These are phyloP conservation scores for Ophiostoma montium DNA, from an alignment of 2,329 filamentous ascomycete species.

Conservation along the genomic window DNA sequence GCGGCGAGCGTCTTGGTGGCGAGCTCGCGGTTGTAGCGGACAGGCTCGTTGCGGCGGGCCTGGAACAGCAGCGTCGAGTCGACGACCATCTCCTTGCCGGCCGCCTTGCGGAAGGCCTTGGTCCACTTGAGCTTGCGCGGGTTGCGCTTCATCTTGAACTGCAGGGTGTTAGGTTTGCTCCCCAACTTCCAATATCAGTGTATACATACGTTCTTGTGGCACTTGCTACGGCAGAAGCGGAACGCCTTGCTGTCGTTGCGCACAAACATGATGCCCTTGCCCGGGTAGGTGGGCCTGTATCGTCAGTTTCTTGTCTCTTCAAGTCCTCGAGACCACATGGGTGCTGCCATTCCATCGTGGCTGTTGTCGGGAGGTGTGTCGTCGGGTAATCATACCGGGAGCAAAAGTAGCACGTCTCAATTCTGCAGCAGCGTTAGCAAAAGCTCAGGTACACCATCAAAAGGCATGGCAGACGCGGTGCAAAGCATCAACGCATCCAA, in stretches of 20 bases:
- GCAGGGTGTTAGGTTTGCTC: not conserved
- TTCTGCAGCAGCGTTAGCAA: constrained; percentile 20
- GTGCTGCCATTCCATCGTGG: no score
- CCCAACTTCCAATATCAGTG: not conserved
- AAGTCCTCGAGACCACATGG: no score
- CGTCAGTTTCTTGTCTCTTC: constrained; percentile 4
- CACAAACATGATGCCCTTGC: constrained; percentile 41
- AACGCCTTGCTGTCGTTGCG: constrained; percentile 39
- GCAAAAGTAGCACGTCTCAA: constrained; percentile 60
- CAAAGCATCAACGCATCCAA: not conserved
- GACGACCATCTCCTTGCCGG: constrained; percentile 80
- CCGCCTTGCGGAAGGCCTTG: constrained; percentile 75
- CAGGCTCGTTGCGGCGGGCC: constrained; percentile 81
- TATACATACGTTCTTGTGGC: constrained; percentile 39
- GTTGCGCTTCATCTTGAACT: constrained; percentile 98
- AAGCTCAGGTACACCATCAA: not conserved
- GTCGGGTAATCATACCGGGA: constrained; percentile 31
- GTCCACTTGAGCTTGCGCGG: constrained; percentile 96
- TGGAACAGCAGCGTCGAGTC: constrained; percentile 89
- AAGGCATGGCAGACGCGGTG: not conserved
- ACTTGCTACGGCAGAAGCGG: constrained; percentile 46
- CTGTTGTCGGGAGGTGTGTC: not conserved
- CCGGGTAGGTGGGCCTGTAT: constrained; percentile 33
- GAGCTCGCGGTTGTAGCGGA: constrained; percentile 90
- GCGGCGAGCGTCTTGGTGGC: constrained; percentile 77